These are phyloP conservation scores for Amanita fuliginea DNA, from an alignment of 768 basidiomycete species.

Conservation along the genomic window DNA sequence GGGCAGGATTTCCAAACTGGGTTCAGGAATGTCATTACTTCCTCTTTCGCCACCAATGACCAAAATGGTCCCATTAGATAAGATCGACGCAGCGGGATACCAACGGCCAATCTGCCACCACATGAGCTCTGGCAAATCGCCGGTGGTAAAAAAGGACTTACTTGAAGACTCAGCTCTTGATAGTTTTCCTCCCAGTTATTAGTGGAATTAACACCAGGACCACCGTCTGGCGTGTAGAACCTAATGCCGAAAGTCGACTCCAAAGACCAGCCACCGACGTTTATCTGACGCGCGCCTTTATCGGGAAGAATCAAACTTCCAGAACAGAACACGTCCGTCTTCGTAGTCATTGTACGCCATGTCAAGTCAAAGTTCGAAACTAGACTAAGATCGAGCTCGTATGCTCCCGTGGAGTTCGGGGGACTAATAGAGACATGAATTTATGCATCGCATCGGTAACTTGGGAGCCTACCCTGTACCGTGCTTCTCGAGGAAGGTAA, in stretches of 20 bases:
- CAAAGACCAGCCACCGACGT: slow-evolving; percentile 62
- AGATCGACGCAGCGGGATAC: slow-evolving; percentile 59
- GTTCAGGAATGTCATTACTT: slow-evolving; percentile 53
- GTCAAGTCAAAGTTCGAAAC: slow-evolving; percentile 35
- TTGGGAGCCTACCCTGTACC: slow-evolving; percentile 40
- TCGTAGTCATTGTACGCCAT: slow-evolving; percentile 70
- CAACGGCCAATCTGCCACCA: slow-evolving; percentile 44
- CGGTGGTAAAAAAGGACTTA: slow-evolving; percentile 14
- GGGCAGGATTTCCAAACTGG: slow-evolving; percentile 64
- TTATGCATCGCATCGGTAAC: neutral
- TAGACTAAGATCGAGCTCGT: slow-evolving; percentile 62
- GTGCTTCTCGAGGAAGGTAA: slow-evolving; percentile 66
- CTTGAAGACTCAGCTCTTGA: slow-evolving; percentile 48
- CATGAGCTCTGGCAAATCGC: neutral
- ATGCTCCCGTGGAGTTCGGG: slow-evolving; percentile 63
- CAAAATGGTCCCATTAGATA: slow-evolving; percentile 65
- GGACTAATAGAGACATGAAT: slow-evolving; percentile 20
- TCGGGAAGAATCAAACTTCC: slow-evolving; percentile 67
- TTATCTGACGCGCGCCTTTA: slow-evolving; percentile 53
- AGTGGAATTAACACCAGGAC: slow-evolving; percentile 56
- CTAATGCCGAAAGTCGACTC: slow-evolving; percentile 65
- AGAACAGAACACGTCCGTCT: slow-evolving; percentile 75
- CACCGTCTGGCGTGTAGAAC: slow-evolving; percentile 62
- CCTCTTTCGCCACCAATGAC: slow-evolving; percentile 70
- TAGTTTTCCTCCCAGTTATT: slow-evolving; percentile 75